Percentiles rank a stretch among this genome's conserved stretches.
These are phyloP conservation scores for Jacaranda mimosifolia DNA, from an alignment of 257 asterid species.

Conservation along the genomic window DNA sequence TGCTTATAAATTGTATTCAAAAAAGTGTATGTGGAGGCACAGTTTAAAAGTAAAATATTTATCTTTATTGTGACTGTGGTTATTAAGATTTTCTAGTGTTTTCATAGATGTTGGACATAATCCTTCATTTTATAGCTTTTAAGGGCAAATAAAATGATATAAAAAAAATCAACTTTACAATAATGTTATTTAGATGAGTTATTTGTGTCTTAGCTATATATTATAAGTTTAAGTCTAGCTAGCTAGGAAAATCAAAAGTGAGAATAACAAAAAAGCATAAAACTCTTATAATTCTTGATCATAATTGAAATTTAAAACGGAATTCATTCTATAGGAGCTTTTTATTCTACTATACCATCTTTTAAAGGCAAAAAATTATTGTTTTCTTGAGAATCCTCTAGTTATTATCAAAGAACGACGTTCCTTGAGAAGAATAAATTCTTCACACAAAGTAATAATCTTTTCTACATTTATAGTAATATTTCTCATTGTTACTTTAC, in stretches of 20 bases:
- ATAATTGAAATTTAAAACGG: neutral
- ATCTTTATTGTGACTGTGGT: too few relatives aligned
- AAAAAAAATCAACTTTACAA: too few relatives aligned
- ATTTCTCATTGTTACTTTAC: conserved; percentile 22
- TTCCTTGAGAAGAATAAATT: conserved; percentile 46
- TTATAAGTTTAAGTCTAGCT: neutral
- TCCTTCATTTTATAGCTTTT: too few relatives aligned
- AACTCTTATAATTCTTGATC: neutral
- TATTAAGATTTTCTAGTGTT: too few relatives aligned
- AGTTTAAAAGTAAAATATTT: too few relatives aligned
- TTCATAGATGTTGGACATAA: too few relatives aligned
- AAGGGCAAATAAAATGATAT: too few relatives aligned
- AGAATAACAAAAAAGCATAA: neutral
- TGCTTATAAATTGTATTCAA: too few relatives aligned
- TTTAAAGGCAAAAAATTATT: neutral
- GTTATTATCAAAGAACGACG: conserved; percentile 41
- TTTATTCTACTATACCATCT: conserved; percentile 6
- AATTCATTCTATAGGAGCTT: conserved; percentile 35
- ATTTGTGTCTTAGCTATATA: conserved; percentile 5
- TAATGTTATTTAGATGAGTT: neutral
- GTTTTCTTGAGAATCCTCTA: conserved; percentile 26
- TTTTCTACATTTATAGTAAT: conserved; percentile 30
- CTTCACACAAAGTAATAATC: conserved; percentile 34
- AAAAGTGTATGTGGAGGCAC: too few relatives aligned
- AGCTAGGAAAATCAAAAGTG: neutral